Conservation (phyloP, 2,329 filamentous ascomycete species). For the Pyrenophora seminiperda region DNA sequence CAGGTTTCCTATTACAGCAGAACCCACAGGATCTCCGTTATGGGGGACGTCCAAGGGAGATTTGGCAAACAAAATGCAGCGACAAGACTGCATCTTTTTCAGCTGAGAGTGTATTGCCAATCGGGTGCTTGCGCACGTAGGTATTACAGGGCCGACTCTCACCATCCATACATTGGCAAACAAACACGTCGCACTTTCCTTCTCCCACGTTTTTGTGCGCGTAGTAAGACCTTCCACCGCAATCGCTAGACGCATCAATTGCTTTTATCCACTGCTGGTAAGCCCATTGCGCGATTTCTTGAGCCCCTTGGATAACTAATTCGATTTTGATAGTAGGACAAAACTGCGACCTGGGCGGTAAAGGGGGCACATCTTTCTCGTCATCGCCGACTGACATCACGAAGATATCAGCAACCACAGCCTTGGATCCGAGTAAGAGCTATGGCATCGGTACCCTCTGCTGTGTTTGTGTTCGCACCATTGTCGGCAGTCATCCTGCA, state of each 20-base stretch:
- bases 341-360: background rate
- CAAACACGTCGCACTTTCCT: slow-evolving; percentile 1
- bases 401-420: background rate
- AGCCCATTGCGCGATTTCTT: background rate
- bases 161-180: background rate
- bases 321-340: background rate
- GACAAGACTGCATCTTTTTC: background rate
- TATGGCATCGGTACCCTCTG: slow-evolving; percentile 12
- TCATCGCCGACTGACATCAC: background rate
- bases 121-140: background rate
- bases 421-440: background rate
- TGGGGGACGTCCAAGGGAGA: background rate
- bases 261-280: background rate
- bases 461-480: slow-evolving; percentile 9
- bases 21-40: background rate
- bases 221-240: background rate
- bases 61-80: background rate
- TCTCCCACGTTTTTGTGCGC: slow-evolving; percentile 15
- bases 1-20: slow-evolving; percentile 6
- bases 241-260: background rate
- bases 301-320: background rate
- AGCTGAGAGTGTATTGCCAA: background rate
- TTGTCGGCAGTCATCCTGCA: slow-evolving; percentile 21
- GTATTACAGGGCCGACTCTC: slow-evolving; percentile 6
- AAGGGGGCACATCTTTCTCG: background rate